phyloP scores from a whole-genome alignment of 163 green algal species.

The Coccomyxa subellipsoidea region DNA sequence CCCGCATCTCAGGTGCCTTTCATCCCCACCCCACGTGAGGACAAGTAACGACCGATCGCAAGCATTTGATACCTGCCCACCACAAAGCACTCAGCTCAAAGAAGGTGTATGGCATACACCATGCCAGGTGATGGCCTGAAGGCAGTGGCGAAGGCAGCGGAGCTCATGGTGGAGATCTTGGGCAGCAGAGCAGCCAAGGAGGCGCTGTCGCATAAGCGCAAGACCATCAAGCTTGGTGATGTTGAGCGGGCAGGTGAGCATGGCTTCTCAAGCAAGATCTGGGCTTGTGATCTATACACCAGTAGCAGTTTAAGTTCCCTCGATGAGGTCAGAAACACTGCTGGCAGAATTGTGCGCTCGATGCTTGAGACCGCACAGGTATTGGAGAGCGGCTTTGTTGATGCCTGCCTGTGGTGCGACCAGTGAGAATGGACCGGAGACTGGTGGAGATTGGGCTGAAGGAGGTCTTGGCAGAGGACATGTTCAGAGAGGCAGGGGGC shows the following conservation, averaged over 20 bases:
- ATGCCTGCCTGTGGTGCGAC: not conserved
- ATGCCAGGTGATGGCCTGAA: slow-evolving; percentile 23
- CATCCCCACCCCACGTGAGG: too few species aligned
- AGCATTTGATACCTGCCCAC: too few species aligned
- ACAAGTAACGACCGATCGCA: too few species aligned
- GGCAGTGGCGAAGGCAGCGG: slow-evolving; percentile 31
- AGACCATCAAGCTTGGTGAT: slow-evolving; percentile 37
- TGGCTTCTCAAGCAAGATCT: not conserved
- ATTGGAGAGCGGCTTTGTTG: too few species aligned
- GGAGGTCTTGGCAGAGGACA: slow-evolving; percentile 24
- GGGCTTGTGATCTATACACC: not conserved
- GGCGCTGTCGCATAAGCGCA: slow-evolving; percentile 31
- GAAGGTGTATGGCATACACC: too few species aligned
- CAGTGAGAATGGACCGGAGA: slow-evolving; percentile 23
- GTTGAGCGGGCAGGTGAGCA: slow-evolving; percentile 12
- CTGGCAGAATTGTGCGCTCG: not conserved
- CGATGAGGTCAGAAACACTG: not conserved
- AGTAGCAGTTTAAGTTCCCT: not conserved
- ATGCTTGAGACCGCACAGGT: not conserved
- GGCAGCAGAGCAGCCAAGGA: slow-evolving; percentile 23
- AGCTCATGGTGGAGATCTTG: slow-evolving; percentile 37
- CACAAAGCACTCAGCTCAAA: too few species aligned
- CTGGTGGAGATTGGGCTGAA: slow-evolving; percentile 32
- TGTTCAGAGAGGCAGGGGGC: slow-evolving; percentile 8
- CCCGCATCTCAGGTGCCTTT: slow-evolving; percentile 28